These are phyloP conservation scores for Nitzschia putrida DNA, from an alignment of 108 stramenopile species.

Conservation along the genomic window DNA sequence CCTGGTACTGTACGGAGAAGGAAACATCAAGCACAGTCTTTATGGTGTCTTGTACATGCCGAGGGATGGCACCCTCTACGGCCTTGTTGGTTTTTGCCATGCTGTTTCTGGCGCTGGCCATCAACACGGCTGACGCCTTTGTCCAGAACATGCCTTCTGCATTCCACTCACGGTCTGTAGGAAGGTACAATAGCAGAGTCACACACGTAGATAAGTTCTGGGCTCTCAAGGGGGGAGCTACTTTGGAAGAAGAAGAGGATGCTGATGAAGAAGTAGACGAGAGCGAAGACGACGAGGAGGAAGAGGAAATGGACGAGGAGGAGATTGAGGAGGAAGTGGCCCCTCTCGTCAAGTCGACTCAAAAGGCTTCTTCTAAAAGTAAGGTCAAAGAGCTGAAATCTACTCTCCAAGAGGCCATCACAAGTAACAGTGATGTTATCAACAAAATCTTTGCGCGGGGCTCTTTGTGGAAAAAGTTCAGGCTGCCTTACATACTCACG, in stretches of 20 bases:
- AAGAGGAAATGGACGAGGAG: slow-evolving; percentile 53
- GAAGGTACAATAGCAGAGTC: background rate
- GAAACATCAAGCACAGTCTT: too few species aligned
- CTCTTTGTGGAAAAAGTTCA: slow-evolving; percentile 8
- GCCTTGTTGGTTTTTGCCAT: background rate
- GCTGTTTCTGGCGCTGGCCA: background rate
- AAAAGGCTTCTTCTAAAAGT: slow-evolving; percentile 47
- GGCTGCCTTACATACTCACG: slow-evolving; percentile 75
- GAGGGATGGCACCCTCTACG: too few species aligned
- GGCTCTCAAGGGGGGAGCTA: background rate
- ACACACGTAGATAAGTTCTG: background rate
- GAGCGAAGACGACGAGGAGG: slow-evolving; percentile 45
- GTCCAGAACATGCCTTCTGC: background rate
- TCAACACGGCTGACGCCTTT: background rate
- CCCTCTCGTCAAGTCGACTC: slow-evolving; percentile 26
- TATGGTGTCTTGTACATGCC: too few species aligned
- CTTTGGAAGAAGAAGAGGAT: slow-evolving; percentile 4
- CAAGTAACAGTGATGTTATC: background rate
- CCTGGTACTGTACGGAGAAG: too few species aligned
- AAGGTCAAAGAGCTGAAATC: slow-evolving; percentile 38
- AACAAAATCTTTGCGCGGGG: background rate
- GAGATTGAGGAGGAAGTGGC: slow-evolving; percentile 56
- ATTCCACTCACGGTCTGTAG: background rate
- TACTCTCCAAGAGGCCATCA: slow-evolving; percentile 47
- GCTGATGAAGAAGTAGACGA: slow-evolving; percentile 42